Percentiles rank a stretch among this genome's conserved stretches.
phyloP scores from a whole-genome alignment of 306 rosid species.

The Vicia sativa region DNA sequence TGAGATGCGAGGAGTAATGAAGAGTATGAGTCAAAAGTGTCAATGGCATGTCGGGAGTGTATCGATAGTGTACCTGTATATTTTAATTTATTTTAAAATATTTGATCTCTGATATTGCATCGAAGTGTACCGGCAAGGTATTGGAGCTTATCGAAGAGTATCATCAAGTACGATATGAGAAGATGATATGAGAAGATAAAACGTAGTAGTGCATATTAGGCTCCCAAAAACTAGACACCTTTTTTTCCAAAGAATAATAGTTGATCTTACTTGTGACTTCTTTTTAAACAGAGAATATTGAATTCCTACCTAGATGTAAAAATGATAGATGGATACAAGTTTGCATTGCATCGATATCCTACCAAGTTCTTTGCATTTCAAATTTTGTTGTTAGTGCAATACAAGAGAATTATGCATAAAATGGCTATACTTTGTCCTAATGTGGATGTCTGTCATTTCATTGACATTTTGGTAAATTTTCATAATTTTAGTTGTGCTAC shows the following conservation, averaged over 20 bases:
- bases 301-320: neutral
- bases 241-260: too few species aligned
- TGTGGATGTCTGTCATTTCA: slow-evolving; percentile 3
- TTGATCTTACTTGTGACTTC: neutral
- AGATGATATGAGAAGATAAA: neutral
- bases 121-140: neutral
- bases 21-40: neutral
- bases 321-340: slow-evolving; percentile 7
- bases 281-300: slow-evolving; percentile 16
- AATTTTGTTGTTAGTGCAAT: slow-evolving; percentile 14
- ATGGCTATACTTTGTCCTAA: slow-evolving; percentile 1
- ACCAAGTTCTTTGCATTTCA: neutral
- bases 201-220: neutral
- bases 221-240: neutral
- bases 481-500: slow-evolving; percentile 26
- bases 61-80: neutral
- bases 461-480: slow-evolving; percentile 22
- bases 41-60: neutral
- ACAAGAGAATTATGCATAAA: slow-evolving; percentile 14
- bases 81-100: neutral
- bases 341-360: slow-evolving; percentile 13
- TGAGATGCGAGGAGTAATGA: neutral
- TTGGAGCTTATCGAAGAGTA: neutral
- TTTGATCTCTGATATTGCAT: neutral
- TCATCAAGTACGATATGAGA: neutral